Percentiles rank a stretch among this genome's conserved stretches.
Conservation (phyloP, 306 rosid genomes). For the Astragalus membranaceus region DNA sequence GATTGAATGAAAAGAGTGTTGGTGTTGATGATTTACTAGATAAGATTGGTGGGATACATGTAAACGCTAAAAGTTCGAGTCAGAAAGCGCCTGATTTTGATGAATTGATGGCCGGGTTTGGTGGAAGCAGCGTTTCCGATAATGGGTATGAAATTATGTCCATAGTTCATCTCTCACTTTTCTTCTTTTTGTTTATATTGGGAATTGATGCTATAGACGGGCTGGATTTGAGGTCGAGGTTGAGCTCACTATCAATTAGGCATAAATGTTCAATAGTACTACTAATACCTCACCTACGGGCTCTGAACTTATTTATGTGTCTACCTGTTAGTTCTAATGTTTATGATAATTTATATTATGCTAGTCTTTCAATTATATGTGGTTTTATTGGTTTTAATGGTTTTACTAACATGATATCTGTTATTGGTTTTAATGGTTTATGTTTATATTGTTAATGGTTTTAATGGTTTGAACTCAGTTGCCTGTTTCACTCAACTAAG, state of each 20-base stretch:
- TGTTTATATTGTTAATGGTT: too few species aligned
- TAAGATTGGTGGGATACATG: slow-evolving; percentile 38
- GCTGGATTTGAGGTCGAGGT: neutral
- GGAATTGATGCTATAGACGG: neutral
- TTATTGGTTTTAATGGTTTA: neutral
- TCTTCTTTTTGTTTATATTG: neutral
- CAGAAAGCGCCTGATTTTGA: slow-evolving; percentile 31
- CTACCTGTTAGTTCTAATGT: neutral
- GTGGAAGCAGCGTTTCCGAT: slow-evolving; percentile 35
- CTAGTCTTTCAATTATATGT: neutral
- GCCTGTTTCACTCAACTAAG: neutral
- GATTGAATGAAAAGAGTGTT: slow-evolving; percentile 37
- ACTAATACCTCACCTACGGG: neutral
- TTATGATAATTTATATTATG: neutral
- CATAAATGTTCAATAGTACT: neutral
- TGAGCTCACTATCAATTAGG: neutral
- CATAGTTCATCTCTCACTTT: neutral
- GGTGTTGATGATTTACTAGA: slow-evolving; percentile 46
- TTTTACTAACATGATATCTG: neutral
- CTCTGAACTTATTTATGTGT: neutral
- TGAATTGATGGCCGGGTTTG: slow-evolving; percentile 79
- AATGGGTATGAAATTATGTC: slow-evolving; percentile 41
- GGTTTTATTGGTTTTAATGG: neutral
- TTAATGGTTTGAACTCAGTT: too few species aligned
- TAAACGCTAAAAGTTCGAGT: slow-evolving; percentile 18